These are phyloP conservation scores for Platismatia glauca DNA, from an alignment of 495 filamentous ascomycete species.

Conservation along the genomic window DNA sequence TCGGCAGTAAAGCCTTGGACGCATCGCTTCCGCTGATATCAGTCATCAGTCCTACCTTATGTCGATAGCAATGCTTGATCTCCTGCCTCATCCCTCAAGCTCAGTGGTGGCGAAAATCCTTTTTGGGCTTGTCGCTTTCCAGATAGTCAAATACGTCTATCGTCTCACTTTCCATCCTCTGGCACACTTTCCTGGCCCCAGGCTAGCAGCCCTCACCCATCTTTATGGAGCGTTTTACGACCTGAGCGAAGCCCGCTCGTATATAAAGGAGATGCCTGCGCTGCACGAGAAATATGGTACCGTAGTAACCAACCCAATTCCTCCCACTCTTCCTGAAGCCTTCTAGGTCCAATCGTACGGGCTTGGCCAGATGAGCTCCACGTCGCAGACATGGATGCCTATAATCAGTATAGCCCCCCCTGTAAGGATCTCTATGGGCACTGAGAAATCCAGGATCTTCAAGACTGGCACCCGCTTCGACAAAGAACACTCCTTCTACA, in stretches of 20 bases:
- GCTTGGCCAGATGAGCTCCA: slow-evolving; percentile 7
- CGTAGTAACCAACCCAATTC: background rate
- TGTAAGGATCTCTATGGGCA: background rate
- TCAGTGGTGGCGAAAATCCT: background rate
- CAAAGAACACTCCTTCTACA: background rate
- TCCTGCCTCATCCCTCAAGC: background rate
- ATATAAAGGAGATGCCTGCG: background rate
- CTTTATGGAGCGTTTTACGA: slow-evolving; percentile 22
- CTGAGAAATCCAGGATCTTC: background rate
- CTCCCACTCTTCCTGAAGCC: background rate
- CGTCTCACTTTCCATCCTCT: slow-evolving; percentile 28
- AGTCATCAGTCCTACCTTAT: background rate
- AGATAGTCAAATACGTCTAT: slow-evolving; percentile 18
- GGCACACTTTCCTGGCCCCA: slow-evolving; percentile 28
- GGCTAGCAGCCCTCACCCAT: slow-evolving; percentile 23
- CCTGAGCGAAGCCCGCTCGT: background rate
- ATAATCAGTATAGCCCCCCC: background rate
- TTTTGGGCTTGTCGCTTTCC: background rate
- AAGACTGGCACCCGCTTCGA: background rate
- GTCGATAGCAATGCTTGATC: background rate
- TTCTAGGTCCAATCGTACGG: slow-evolving; percentile 4
- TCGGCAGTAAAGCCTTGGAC: background rate
- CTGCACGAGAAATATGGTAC: background rate
- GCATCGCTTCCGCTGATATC: background rate
- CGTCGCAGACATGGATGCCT: slow-evolving; percentile 3